These are phyloP conservation scores for Penicillium oxalicum DNA, from an alignment of 2,329 filamentous ascomycete genomes.

Conservation along the genomic window DNA sequence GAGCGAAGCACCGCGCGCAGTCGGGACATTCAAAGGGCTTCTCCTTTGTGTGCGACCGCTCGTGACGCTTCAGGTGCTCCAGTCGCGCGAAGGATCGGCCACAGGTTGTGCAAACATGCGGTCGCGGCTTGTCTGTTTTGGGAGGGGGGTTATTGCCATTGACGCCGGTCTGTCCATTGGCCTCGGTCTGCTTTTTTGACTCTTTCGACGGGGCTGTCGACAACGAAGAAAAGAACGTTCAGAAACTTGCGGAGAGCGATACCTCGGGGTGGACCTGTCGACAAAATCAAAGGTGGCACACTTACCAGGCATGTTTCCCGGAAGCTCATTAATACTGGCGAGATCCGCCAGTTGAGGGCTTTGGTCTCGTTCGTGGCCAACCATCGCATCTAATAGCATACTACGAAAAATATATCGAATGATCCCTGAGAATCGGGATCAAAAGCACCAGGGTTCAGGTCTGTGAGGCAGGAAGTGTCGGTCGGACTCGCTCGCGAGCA, in stretches of 20 bases:
- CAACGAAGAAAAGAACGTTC: conserved; percentile 17
- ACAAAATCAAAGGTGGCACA: conserved; percentile 3
- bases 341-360: conserved; percentile 36
- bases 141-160: conserved; percentile 57
- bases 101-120: conserved; percentile 89
- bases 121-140: conserved; percentile 95
- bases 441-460: conserved; percentile 2
- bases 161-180: conserved; percentile 23
- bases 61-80: conserved; percentile 95
- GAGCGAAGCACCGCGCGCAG: conserved; percentile 89
- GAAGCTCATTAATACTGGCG: conserved; percentile 38
- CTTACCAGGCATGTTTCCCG: conserved; percentile 37
- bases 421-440: conserved; percentile 6
- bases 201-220: conserved; percentile 23
- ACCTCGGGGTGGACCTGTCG: background rate
- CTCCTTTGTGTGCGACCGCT: conserved; percentile 96
- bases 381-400: conserved; percentile 37
- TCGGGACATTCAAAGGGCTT: conserved; percentile 98
- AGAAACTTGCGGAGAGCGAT: conserved; percentile 12
- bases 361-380: conserved; percentile 30
- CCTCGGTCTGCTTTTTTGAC: conserved; percentile 26
- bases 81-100: conserved; percentile 86
- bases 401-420: conserved; percentile 9
- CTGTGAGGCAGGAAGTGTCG: conserved; percentile 1
- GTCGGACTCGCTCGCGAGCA: too few relatives aligned